Evolutionary conservation across 202 grass and related monocot species (phyloP).

Genomic region (Carex arenaria): DNA sequence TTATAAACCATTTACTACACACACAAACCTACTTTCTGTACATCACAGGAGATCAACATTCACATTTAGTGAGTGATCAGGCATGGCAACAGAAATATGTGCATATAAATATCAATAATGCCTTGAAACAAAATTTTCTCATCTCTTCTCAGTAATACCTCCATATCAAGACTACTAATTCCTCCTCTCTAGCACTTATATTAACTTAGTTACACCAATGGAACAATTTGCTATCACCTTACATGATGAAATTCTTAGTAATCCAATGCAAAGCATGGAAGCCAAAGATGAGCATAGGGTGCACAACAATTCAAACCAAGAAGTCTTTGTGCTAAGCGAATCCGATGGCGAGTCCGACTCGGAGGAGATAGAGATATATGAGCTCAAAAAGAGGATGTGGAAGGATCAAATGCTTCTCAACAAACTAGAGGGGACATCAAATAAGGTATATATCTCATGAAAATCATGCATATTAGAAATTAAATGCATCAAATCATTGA

Average conservation of each 20-base stretch:
- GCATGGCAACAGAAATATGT: too few species aligned
- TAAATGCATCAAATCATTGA: not conserved
- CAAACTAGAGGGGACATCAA: constrained; percentile 6
- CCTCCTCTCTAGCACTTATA: not conserved
- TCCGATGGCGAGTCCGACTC: constrained; percentile 14
- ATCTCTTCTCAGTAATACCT: too few species aligned
- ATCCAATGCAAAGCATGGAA: not conserved
- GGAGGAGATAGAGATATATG: constrained; percentile 42
- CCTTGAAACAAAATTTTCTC: too few species aligned
- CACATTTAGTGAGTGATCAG: too few species aligned
- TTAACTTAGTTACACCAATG: not conserved
- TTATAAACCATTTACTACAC: too few species aligned
- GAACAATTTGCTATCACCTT: not conserved
- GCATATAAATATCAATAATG: too few species aligned
- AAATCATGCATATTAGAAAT: not conserved
- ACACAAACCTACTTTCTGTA: too few species aligned
- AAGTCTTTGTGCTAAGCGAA: not conserved
- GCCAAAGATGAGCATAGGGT: not conserved
- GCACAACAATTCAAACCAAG: not conserved
- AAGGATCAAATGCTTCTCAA: constrained; percentile 27
- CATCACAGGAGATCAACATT: too few species aligned
- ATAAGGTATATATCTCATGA: not conserved
- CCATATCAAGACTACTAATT: too few species aligned
- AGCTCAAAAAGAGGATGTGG: constrained; percentile 73
- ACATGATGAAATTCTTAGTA: not conserved